A percentile compares a stretch with the other conserved stretches of the same genome.
Conservation (phyloP, 2,329 filamentous ascomycete species). For the Fusarium coffeatum region DNA sequence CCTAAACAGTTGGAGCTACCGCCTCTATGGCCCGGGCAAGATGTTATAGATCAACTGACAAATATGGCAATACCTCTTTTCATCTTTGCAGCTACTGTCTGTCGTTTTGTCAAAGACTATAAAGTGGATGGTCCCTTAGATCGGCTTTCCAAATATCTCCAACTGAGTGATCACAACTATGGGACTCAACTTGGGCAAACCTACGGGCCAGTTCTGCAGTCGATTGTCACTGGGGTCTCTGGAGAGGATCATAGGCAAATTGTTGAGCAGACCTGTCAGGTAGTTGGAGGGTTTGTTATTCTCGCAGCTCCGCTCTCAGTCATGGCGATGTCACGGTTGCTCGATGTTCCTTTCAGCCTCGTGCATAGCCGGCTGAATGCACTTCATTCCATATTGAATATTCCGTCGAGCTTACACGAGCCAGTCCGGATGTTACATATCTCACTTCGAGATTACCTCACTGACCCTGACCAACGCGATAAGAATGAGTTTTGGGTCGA, state of each 20-base stretch:
- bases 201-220: not conserved
- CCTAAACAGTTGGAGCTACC: not conserved
- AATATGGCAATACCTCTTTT: not conserved
- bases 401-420: fast-evolving
- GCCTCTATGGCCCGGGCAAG: not conserved
- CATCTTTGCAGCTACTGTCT: not conserved
- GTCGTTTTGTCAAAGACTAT: slow-evolving; percentile 41
- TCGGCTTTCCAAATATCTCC: not conserved
- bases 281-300: slow-evolving; percentile 5
- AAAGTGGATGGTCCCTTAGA: slow-evolving; percentile 26
- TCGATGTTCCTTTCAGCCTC: not conserved
- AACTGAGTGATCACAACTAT: not conserved
- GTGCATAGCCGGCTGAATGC: not conserved
- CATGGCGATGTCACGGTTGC: slow-evolving; percentile 2
- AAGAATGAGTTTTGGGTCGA: not conserved
- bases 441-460: not conserved
- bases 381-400: not conserved
- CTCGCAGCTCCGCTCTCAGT: slow-evolving; percentile 15
- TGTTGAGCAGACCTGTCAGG: not conserved
- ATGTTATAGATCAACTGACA: fast-evolving
- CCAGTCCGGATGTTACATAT: fast-evolving
- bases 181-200: not conserved
- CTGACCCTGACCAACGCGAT: fast-evolving
- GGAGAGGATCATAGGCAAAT: not conserved
- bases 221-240: not conserved